Base-by-base conservation (phyloP, 148 eudicot species). In the Nepenthes gracilis region DNA sequence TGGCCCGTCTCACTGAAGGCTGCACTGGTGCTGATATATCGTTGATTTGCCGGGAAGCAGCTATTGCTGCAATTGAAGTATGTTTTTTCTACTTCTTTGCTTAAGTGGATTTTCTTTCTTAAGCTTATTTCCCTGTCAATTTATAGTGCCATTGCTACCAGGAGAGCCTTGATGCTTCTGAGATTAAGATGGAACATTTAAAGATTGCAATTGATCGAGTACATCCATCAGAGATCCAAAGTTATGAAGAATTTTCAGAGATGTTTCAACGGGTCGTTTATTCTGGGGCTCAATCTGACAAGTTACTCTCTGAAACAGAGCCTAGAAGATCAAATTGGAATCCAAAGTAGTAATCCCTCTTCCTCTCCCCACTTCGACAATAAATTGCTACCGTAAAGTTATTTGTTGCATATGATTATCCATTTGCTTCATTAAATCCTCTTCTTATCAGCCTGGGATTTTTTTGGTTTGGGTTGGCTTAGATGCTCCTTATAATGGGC, bases 11-110 rank as follows among this genome's bases (percentile, higher is more conserved):
- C 35, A 77, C 95, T 64, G 83, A 84, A 74, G 96, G 96, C 56
- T 86, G 68, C 63, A 86, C 96, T 8, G 99, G 99, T 54, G 99
- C 99, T 69, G 99, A 93, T 72, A 81, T 93, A 70, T 86, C 84
- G 4, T 77, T 75, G 50, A 72, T 88, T 45, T 93, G 99, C 64
- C 78, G 83, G 61, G 87, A 80, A 76, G 99, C 99, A 48, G 89
- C 87, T 59, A 65, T 82, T 62, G 72, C 67, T 33, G 96, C 96
- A 47, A 76, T 89, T 52, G 95, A 89, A 69, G 99, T 93, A 72
- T 55, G 81, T 69, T 54, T 38, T 10, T 47, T 62, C 23, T 15
- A 38, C 45, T 40, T 40, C 45, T 40, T 40, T 40, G 45, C 45
- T 8, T 40, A 8, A 0, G 45, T 40, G 8, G 1, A 40, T 8